Evolutionary conservation across 2,329 filamentous ascomycete genomes (phyloP).

Genomic region (Pseudodiploospora longispora): DNA sequence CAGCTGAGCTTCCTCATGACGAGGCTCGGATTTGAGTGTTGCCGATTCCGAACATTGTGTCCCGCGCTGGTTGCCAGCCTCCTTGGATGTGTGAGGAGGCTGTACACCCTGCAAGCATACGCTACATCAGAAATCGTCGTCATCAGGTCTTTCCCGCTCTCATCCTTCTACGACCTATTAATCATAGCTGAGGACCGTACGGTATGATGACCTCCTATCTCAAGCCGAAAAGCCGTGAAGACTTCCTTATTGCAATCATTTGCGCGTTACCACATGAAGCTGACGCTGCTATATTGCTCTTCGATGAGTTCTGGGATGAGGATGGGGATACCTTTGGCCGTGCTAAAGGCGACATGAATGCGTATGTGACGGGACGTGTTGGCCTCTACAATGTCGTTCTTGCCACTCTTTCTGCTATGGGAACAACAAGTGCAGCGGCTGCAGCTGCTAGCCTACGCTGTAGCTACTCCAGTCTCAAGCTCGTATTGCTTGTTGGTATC

Average conservation of each 20-base stretch:
- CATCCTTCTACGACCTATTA: too few relatives aligned
- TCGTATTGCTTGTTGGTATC: slow-evolving; percentile 30
- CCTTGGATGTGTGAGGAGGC: too few relatives aligned
- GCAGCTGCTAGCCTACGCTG: slow-evolving; percentile 19
- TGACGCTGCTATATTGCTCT: slow-evolving; percentile 14
- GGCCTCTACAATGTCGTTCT: slow-evolving; percentile 21
- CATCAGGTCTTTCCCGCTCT: too few relatives aligned
- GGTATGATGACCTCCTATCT: not conserved
- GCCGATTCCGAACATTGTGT: too few relatives aligned
- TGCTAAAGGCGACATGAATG: slow-evolving; percentile 18
- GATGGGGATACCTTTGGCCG: slow-evolving; percentile 13
- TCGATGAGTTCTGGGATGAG: slow-evolving; percentile 21
- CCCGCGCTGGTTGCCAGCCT: too few relatives aligned
- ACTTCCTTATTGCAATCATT: slow-evolving; percentile 18
- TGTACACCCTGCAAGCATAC: too few relatives aligned
- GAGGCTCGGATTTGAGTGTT: too few relatives aligned
- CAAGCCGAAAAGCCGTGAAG: slow-evolving; percentile 3
- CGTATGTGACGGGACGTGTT: slow-evolving; percentile 22
- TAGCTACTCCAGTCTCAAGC: slow-evolving; percentile 25
- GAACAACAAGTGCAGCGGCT: slow-evolving; percentile 19
- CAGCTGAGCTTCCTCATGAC: too few relatives aligned
- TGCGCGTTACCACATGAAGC: slow-evolving; percentile 19
- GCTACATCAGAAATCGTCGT: too few relatives aligned
- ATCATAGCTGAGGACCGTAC: too few relatives aligned
- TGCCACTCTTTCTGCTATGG: slow-evolving; percentile 17